These are phyloP conservation scores for Scolecobasidium constrictum DNA, from an alignment of 2,329 filamentous ascomycete species.

Conservation along the genomic window DNA sequence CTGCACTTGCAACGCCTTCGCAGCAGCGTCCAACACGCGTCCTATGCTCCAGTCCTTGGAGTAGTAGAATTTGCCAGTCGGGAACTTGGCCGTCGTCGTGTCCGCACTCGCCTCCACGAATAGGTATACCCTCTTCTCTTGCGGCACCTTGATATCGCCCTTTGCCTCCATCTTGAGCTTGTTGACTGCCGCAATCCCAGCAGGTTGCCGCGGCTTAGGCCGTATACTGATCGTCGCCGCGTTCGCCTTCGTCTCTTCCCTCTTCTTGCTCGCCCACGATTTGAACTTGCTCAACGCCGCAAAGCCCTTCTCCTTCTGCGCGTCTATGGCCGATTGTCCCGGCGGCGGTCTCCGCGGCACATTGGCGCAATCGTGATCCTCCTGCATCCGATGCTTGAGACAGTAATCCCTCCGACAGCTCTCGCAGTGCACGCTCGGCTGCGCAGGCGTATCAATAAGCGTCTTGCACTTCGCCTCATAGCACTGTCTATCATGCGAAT, in stretches of 20 bases:
- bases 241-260: constrained; percentile 46
- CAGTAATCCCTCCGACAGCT: constrained; percentile 66
- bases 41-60: constrained; percentile 76
- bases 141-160: constrained; percentile 70
- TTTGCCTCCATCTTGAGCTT: constrained; percentile 79
- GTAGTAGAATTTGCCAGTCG: constrained; percentile 46
- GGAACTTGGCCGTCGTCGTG: constrained; percentile 72
- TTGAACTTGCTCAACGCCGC: constrained; percentile 68
- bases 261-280: constrained; percentile 69
- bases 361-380: constrained; percentile 78
- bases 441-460: constrained; percentile 55
- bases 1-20: constrained; percentile 64
- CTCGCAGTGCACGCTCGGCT: constrained; percentile 59
- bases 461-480: constrained; percentile 57
- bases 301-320: constrained; percentile 51
- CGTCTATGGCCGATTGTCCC: constrained; percentile 18
- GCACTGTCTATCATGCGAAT: constrained; percentile 57
- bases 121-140: constrained; percentile 81
- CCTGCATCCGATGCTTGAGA: constrained; percentile 61
- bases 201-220: constrained; percentile 3
- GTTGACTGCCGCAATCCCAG: constrained; percentile 54
- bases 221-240: constrained; percentile 33
- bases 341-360: constrained; percentile 49
- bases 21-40: constrained; percentile 66
- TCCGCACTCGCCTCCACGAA: constrained; percentile 84